These are phyloP conservation scores for Phyllosticta citribraziliensis DNA, from an alignment of 2,329 filamentous ascomycete genomes.

Conservation along the genomic window DNA sequence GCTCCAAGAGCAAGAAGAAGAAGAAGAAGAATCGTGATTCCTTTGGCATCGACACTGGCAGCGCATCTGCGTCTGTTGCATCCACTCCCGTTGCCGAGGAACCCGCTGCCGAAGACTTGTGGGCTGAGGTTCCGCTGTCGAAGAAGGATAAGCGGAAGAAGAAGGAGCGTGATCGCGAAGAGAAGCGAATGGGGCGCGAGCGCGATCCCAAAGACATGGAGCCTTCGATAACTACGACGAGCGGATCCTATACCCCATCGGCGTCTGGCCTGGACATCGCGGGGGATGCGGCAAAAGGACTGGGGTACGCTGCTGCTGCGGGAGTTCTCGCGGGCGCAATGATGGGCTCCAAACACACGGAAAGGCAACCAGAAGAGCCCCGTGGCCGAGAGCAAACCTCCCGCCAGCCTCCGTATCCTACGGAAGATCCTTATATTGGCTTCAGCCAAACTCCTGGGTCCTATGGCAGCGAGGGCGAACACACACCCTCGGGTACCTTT, in stretches of 20 bases:
- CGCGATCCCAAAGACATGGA: not conserved
- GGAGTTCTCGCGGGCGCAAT: constrained; percentile 1
- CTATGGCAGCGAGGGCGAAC: not conserved
- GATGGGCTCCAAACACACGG: not conserved
- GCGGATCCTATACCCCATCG: not conserved
- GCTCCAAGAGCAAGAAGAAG: constrained; percentile 20
- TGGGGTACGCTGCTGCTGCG: constrained; percentile 1
- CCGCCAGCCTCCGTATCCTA: not conserved
- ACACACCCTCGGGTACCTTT: not conserved
- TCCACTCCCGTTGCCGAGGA: constrained; percentile 16
- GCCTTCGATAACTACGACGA: not conserved
- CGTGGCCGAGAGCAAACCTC: not conserved
- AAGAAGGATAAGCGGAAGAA: constrained; percentile 11
- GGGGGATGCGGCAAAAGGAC: not conserved
- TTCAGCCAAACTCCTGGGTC: not conserved
- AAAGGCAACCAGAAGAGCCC: not conserved
- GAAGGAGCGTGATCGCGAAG: not conserved
- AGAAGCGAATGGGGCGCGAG: not conserved
- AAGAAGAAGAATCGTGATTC: constrained; percentile 21
- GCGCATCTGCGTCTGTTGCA: not conserved
- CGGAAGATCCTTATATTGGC: not conserved
- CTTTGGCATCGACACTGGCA: constrained; percentile 24
- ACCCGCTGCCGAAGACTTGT: constrained; percentile 7
- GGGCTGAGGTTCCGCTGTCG: not conserved
- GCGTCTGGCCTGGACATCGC: not conserved